These are phyloP conservation scores for Metschnikowia matae DNA, from an alignment of 805 yeast genomes.

Conservation along the genomic window DNA sequence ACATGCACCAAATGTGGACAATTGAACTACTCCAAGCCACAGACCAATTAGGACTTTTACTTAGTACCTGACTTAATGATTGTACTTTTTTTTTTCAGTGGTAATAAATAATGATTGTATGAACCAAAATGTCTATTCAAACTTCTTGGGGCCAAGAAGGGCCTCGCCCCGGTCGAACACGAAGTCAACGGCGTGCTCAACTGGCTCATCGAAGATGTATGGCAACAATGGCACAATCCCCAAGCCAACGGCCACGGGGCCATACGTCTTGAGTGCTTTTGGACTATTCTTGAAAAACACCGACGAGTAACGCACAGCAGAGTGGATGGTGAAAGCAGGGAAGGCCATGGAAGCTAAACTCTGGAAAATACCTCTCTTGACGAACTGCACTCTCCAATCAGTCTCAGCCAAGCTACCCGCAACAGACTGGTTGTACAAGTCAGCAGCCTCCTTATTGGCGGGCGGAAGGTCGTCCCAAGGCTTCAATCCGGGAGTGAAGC, in stretches of 20 bases:
- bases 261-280: constrained; percentile 51
- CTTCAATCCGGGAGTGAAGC: constrained; percentile 52
- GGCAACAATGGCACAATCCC: constrained; percentile 76
- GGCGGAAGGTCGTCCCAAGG: constrained; percentile 59
- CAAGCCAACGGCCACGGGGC: constrained; percentile 77
- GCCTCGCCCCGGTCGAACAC: constrained; percentile 50
- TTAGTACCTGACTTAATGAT: too few relatives aligned
- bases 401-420: constrained; percentile 36
- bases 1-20: constrained; percentile 77
- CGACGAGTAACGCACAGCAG: constrained; percentile 68
- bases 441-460: constrained; percentile 35
- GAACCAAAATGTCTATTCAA: background rate
- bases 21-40: constrained; percentile 63
- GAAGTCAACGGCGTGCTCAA: constrained; percentile 63
- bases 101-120: background rate
- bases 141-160: constrained; percentile 1
- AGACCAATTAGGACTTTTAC: constrained; percentile 11
- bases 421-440: constrained; percentile 22
- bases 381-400: constrained; percentile 63
- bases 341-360: constrained; percentile 81
- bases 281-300: constrained; percentile 53
- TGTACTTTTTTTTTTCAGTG: too few relatives aligned
- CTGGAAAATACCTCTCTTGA: constrained; percentile 77
- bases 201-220: constrained; percentile 77
- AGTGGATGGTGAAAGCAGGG: constrained; percentile 82